These are phyloP conservation scores for Chlorella sp. DNA, from an alignment of 139 green algal genomes.

Conservation along the genomic window DNA sequence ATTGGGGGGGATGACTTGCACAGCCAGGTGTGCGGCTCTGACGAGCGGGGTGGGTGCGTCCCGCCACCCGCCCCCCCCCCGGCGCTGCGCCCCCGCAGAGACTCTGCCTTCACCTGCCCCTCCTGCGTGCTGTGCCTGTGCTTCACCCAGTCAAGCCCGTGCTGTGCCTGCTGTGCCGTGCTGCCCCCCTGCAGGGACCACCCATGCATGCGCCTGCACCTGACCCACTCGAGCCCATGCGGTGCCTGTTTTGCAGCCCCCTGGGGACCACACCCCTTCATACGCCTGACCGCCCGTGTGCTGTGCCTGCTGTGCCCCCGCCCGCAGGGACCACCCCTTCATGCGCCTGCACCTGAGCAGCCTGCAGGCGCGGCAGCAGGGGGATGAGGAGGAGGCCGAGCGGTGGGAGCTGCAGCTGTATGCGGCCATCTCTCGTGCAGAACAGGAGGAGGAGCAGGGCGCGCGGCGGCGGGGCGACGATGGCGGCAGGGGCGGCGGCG, in stretches of 20 bases:
- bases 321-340: constrained; percentile 70
- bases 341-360: constrained; percentile 65
- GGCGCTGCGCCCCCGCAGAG: too few relatives aligned
- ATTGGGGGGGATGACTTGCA: too few relatives aligned
- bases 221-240: neutral
- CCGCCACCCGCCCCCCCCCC: too few relatives aligned
- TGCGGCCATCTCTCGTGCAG: constrained; percentile 14
- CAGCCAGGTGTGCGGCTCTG: too few relatives aligned
- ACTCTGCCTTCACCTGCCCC: too few relatives aligned
- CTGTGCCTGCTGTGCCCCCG: neutral
- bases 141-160: too few relatives aligned
- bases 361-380: constrained; percentile 1
- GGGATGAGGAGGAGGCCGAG: constrained; percentile 27
- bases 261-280: neutral
- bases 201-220: neutral
- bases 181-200: too few relatives aligned
- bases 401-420: constrained; percentile 10
- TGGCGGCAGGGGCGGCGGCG: neutral
- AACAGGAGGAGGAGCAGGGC: neutral
- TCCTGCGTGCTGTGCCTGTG: too few relatives aligned
- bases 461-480: neutral
- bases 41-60: too few relatives aligned
- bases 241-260: neutral
- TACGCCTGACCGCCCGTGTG: neutral
- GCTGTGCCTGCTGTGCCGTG: too few relatives aligned